These are phyloP conservation scores for Pseudocercospora vitis DNA, from an alignment of 2,329 filamentous ascomycete species.

Conservation along the genomic window DNA sequence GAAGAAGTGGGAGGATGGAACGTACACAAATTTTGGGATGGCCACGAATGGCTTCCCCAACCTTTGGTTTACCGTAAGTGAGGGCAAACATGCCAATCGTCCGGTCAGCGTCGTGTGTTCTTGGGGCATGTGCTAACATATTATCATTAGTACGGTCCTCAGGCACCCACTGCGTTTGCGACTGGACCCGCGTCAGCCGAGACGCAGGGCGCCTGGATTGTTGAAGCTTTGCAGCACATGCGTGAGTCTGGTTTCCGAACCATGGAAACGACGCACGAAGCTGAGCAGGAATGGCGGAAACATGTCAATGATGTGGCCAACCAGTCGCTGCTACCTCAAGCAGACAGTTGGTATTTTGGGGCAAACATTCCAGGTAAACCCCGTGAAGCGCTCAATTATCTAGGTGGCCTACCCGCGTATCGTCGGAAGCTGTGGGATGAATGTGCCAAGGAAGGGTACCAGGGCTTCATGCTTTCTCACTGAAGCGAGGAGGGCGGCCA, in stretches of 20 bases:
- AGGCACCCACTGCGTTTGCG: constrained; percentile 46
- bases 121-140: too few relatives aligned
- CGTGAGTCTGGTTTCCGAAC: constrained; percentile 15
- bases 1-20: constrained; percentile 31
- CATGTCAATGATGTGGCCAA: constrained; percentile 43
- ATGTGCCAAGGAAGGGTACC: constrained; percentile 8
- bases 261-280: constrained; percentile 33
- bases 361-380: constrained; percentile 48
- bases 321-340: constrained; percentile 36
- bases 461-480: constrained; percentile 7
- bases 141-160: constrained; percentile 44
- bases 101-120: too few relatives aligned
- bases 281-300: constrained; percentile 33
- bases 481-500: background rate
- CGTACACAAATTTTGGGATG: constrained; percentile 42
- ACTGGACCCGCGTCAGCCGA: constrained; percentile 43
- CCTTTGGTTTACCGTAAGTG: constrained; percentile 39
- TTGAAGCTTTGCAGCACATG: constrained; percentile 23
- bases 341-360: constrained; percentile 37
- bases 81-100: too few relatives aligned
- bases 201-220: constrained; percentile 39
- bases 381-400: constrained; percentile 34
- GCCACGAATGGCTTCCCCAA: constrained; percentile 34
- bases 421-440: constrained; percentile 6
- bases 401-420: constrained; percentile 13